Evolutionary conservation across 73 alveolate genomes (phyloP).

Genomic region (Chromera velia): DNA sequence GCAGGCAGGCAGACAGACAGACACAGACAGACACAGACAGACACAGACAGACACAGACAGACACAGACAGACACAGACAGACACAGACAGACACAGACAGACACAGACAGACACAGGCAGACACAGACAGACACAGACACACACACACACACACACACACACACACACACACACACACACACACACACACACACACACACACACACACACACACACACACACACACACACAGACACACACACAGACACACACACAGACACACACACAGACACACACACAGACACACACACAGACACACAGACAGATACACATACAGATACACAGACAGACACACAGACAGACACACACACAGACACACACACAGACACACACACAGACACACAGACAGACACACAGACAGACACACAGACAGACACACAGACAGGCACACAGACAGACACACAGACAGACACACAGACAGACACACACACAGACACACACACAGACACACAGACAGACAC

Average conservation of each 20-base stretch:
- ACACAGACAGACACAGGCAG: too few species aligned
- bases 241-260: not conserved
- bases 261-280: not conserved
- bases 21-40: not conserved
- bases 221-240: not conserved
- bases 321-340: not conserved
- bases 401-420: not conserved
- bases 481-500: conserved; percentile 1
- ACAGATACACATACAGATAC: too few species aligned
- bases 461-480: not conserved
- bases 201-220: conserved; percentile 1
- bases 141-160: not conserved
- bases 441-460: not conserved
- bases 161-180: not conserved
- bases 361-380: conserved; percentile 2
- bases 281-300: not conserved
- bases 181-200: not conserved
- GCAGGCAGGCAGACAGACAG: too few species aligned
- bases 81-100: conserved; percentile 6
- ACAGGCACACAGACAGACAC: not conserved
- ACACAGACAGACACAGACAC: conserved; percentile 6
- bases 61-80: conserved; percentile 4
- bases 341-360: too few species aligned
- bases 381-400: not conserved
- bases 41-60: not conserved